These are phyloP conservation scores for Chrysoporthe deuterocubensis DNA, from an alignment of 2,329 filamentous ascomycete genomes.

Conservation along the genomic window DNA sequence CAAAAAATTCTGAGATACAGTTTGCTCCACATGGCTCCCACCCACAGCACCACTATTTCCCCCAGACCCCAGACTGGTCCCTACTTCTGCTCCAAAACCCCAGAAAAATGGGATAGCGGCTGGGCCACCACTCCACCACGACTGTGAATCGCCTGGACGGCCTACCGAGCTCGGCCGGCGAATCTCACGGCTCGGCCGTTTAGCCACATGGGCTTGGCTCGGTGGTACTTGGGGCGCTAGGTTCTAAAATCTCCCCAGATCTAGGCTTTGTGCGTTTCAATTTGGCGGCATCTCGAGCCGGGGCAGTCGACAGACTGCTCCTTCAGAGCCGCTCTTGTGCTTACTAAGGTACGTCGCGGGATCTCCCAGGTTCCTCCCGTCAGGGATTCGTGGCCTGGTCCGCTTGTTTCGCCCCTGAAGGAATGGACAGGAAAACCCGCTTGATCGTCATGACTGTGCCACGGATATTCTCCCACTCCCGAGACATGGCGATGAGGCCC, in stretches of 20 bases:
- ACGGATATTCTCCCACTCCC: too few species aligned
- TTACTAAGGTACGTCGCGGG: not conserved
- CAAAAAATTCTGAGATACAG: not conserved
- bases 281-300: not conserved
- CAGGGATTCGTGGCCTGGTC: not conserved
- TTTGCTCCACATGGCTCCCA: not conserved
- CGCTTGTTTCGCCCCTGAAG: not conserved
- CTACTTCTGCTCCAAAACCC: not conserved
- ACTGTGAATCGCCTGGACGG: not conserved
- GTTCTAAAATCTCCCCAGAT: not conserved
- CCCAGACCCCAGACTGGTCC: conserved; percentile 7
- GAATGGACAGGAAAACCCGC: not conserved
- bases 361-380: not conserved
- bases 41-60: conserved; percentile 2
- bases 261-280: not conserved
- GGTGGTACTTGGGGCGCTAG: conserved; percentile 17
- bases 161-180: not conserved
- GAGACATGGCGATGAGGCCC: too few species aligned
- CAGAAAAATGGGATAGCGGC: not conserved
- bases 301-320: not conserved
- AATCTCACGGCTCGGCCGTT: not conserved
- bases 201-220: conserved; percentile 9
- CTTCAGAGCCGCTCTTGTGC: not conserved
- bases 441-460: not conserved
- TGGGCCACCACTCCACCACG: not conserved